These are phyloP conservation scores for Bruguiera sexangula DNA, from an alignment of 345 rosid genomes.

Conservation along the genomic window DNA sequence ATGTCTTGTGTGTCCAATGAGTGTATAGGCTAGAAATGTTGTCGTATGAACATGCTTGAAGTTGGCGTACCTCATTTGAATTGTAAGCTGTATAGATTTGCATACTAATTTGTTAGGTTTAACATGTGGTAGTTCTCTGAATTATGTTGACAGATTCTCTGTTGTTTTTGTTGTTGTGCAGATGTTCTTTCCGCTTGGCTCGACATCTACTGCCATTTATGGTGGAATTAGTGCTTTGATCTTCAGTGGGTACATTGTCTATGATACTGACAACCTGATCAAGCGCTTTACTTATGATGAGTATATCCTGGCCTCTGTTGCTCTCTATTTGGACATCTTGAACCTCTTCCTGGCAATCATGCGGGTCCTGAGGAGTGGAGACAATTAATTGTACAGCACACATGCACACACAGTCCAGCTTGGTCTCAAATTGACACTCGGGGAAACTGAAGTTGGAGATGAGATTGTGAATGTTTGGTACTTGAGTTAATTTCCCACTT, in stretches of 20 bases:
- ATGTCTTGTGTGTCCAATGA: too few species aligned
- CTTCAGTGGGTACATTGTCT: conserved; percentile 88
- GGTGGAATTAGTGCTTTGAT: conserved; percentile 81
- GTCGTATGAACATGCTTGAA: too few species aligned
- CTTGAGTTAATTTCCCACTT: not conserved
- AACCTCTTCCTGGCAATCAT: conserved; percentile 85
- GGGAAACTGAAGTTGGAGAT: not conserved
- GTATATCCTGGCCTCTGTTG: conserved; percentile 80
- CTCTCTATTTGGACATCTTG: conserved; percentile 87
- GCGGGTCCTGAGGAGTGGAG: conserved; percentile 64
- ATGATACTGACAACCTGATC: conserved; percentile 85
- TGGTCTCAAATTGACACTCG: too few species aligned
- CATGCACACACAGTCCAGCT: too few species aligned
- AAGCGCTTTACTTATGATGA: conserved; percentile 93
- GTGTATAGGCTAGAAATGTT: too few species aligned
- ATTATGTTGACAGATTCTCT: not conserved
- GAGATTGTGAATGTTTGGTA: conserved; percentile 9
- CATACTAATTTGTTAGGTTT: not conserved
- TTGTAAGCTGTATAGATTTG: too few species aligned
- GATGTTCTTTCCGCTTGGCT: conserved; percentile 88
- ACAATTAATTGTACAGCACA: conserved; percentile 38
- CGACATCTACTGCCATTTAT: conserved; percentile 67
- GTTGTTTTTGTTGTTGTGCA: conserved; percentile 59
- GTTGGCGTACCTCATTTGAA: too few species aligned
- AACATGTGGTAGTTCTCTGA: not conserved